A percentile compares a stretch with the other conserved stretches of the same genome.
Conservation (phyloP, 1,284 basidiomycete species). For the Exobasidium cylindrosporum region DNA sequence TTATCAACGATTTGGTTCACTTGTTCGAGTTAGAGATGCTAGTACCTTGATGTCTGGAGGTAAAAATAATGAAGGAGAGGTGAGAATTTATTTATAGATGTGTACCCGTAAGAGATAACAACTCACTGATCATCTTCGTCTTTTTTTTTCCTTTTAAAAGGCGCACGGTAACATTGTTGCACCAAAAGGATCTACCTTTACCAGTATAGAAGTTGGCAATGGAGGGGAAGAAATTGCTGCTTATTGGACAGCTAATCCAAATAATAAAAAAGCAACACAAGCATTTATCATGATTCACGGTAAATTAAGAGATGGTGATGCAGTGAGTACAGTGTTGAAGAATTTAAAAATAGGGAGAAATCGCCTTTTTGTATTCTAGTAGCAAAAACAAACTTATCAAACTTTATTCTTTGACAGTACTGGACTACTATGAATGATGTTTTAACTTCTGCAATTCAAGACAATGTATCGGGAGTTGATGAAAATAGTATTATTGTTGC, state of each 20-base stretch:
- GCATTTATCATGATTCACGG: conserved; percentile 54
- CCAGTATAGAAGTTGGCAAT: conserved; percentile 28
- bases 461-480: conserved; percentile 22
- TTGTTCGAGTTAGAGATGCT: conserved; percentile 3
- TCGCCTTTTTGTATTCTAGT: too few species aligned
- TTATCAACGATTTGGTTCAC: too few species aligned
- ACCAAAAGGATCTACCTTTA: conserved; percentile 33
- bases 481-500: conserved; percentile 40
- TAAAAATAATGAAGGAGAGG: conserved; percentile 11
- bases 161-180: conserved; percentile 24
- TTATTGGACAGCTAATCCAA: conserved; percentile 32
- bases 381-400: too few species aligned
- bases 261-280: conserved; percentile 27
- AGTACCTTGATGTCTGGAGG: conserved; percentile 14
- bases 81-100: not conserved
- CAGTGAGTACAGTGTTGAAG: too few species aligned
- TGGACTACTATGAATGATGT: conserved; percentile 37
- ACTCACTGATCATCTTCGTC: not conserved
- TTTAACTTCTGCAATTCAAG: conserved; percentile 28
- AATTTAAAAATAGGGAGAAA: conserved; percentile 43
- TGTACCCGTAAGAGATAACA: not conserved
- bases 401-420: too few species aligned
- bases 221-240: conserved; percentile 24
- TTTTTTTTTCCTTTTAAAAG: too few species aligned
- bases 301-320: conserved; percentile 36